Conservation (phyloP, 2,329 filamentous ascomycete genomes). For the Trichoderma atrobrunneum region DNA sequence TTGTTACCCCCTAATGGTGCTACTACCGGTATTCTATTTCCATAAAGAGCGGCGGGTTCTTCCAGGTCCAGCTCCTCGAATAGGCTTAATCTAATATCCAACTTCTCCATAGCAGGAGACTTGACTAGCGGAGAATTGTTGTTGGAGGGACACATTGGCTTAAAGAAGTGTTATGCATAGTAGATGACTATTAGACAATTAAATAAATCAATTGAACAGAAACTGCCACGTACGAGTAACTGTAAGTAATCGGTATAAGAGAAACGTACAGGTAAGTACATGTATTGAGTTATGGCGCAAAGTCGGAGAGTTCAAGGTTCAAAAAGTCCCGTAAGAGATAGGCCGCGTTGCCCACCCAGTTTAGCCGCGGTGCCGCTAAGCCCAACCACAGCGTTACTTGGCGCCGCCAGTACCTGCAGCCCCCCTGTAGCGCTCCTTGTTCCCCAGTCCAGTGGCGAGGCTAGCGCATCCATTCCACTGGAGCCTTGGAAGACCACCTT, state of each 20-base stretch:
- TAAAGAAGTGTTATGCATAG: background rate
- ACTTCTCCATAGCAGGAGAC: background rate
- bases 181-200: background rate
- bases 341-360: background rate
- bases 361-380: conserved; percentile 6
- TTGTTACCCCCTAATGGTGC: background rate
- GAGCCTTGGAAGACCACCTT: conserved; percentile 15
- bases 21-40: background rate
- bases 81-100: background rate
- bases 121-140: background rate
- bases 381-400: conserved; percentile 3
- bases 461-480: conserved; percentile 15
- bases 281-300: too few species aligned
- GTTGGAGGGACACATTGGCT: background rate
- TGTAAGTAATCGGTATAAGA: background rate
- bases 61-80: background rate
- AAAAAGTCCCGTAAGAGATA: background rate
- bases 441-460: conserved; percentile 14
- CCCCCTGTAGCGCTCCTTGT: conserved; percentile 15
- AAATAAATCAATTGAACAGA: background rate
- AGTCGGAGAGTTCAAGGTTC: background rate
- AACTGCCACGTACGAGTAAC: background rate
- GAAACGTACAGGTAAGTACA: too few species aligned
- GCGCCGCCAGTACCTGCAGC: conserved; percentile 17
- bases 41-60: background rate